Evolutionary conservation across 176 grass and related monocot genomes (phyloP).

Genomic region (Areca catechu): DNA sequence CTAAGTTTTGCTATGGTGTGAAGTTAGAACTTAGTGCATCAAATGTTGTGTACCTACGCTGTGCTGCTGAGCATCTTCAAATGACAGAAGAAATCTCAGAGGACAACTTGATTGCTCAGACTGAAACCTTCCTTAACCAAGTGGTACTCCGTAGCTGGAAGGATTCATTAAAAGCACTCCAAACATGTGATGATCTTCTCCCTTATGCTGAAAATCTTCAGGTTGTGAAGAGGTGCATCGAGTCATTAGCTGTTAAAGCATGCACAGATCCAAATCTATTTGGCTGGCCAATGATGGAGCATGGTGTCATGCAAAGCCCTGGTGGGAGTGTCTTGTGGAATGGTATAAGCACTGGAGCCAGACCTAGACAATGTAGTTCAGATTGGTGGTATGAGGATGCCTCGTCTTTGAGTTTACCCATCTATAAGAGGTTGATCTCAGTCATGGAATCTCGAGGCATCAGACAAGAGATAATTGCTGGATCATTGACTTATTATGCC

Average conservation of each 20-base stretch:
- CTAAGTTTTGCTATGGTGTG: slow-evolving; percentile 9
- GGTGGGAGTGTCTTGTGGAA: slow-evolving; percentile 14
- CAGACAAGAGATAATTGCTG: slow-evolving; percentile 11
- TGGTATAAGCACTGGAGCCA: slow-evolving; percentile 10
- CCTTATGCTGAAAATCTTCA: slow-evolving; percentile 6
- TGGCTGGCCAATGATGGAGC: slow-evolving; percentile 13
- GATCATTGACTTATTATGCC: slow-evolving; percentile 2
- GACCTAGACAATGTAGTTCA: not conserved
- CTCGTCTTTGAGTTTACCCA: slow-evolving; percentile 5
- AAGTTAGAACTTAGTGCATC: slow-evolving; percentile 12
- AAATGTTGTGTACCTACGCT: slow-evolving; percentile 2
- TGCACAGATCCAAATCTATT: slow-evolving; percentile 10
- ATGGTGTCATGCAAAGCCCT: slow-evolving; percentile 4
- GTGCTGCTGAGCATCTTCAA: slow-evolving; percentile 11
- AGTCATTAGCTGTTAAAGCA: slow-evolving; percentile 7
- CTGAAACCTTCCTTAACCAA: slow-evolving; percentile 11
- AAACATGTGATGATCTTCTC: slow-evolving; percentile 14
- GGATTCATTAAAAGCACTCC: slow-evolving; percentile 3
- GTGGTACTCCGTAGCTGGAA: slow-evolving; percentile 10
- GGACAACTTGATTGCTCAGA: slow-evolving; percentile 14
- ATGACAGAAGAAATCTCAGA: slow-evolving; percentile 18
- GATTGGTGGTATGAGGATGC: slow-evolving; percentile 19
- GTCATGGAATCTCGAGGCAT: slow-evolving; percentile 9
- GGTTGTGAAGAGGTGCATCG: slow-evolving; percentile 2
- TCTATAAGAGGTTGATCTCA: slow-evolving; percentile 10